Conservation (phyloP, 2,329 filamentous ascomycete species). For the Fusarium nanum region DNA sequence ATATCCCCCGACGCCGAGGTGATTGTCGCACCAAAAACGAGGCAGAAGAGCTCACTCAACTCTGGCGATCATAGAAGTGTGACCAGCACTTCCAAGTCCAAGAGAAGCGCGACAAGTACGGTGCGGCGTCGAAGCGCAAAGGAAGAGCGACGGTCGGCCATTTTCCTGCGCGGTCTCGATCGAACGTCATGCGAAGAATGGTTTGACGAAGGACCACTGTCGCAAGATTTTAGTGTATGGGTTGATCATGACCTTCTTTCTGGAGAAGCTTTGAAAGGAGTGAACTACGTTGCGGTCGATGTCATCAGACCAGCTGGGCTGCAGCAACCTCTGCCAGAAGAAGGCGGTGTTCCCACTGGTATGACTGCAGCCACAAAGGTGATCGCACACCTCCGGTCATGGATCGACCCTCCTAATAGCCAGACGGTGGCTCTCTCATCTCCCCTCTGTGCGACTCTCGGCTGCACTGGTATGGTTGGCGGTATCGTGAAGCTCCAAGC, state of each 20-base stretch:
- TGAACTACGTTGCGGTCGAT: constrained; percentile 84
- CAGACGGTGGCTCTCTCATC: constrained; percentile 84
- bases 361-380: constrained; percentile 64
- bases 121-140: constrained; percentile 66
- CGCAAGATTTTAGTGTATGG: constrained; percentile 79
- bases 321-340: constrained; percentile 75
- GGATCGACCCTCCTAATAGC: constrained; percentile 88
- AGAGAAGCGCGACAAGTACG: constrained; percentile 81
- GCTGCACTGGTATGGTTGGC: constrained; percentile 79
- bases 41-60: constrained; percentile 74
- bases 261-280: constrained; percentile 77
- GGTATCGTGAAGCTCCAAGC: constrained; percentile 89
- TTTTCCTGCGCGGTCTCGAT: constrained; percentile 87
- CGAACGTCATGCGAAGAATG: constrained; percentile 75
- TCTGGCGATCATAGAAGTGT: constrained; percentile 84
- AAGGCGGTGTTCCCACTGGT: constrained; percentile 68
- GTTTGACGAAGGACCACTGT: constrained; percentile 76
- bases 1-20: constrained; percentile 95
- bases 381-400: constrained; percentile 78
- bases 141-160: constrained; percentile 72
- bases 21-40: constrained; percentile 93
- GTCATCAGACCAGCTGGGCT: constrained; percentile 85
- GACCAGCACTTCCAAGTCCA: constrained; percentile 81
- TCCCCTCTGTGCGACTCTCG: constrained; percentile 78
- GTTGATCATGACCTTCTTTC: constrained; percentile 81